Conservation (phyloP, 805 yeast species). For the Scheffersomyces coipomensis region DNA sequence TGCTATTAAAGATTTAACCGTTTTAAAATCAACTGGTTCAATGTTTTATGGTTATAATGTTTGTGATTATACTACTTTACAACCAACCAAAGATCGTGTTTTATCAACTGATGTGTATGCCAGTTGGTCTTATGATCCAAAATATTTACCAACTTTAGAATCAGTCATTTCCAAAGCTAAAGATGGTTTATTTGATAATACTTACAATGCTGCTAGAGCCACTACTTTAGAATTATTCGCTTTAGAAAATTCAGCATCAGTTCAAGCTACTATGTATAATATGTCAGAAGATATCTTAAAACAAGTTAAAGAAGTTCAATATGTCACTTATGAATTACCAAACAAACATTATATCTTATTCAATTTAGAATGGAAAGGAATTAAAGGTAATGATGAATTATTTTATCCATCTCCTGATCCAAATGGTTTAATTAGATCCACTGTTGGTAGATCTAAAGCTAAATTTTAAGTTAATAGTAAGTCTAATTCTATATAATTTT, state of each 20-base stretch:
- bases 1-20: conserved; percentile 75
- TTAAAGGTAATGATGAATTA: conserved; percentile 74
- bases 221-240: conserved; percentile 80
- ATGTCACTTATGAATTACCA: conserved; percentile 77
- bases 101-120: conserved; percentile 84
- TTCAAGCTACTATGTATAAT: conserved; percentile 95
- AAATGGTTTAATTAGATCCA: conserved; percentile 85
- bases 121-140: conserved; percentile 61
- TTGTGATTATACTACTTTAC: conserved; percentile 86
- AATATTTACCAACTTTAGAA: conserved; percentile 48
- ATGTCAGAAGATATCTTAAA: conserved; percentile 75
- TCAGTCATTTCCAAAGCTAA: conserved; percentile 52
- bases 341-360: conserved; percentile 87
- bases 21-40: conserved; percentile 87
- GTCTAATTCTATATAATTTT: no score
- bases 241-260: conserved; percentile 85
- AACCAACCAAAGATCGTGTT: conserved; percentile 81
- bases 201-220: conserved; percentile 60
- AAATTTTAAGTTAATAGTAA: conserved; percentile 42
- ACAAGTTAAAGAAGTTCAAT: conserved; percentile 52
- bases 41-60: conserved; percentile 85
- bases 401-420: conserved; percentile 92
- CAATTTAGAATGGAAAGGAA: conserved; percentile 82
- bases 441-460: conserved; percentile 64
- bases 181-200: conserved; percentile 61